Base-by-base conservation (phyloP, 2,329 filamentous ascomycete species). In the Rhynchosporium secalis region DNA sequence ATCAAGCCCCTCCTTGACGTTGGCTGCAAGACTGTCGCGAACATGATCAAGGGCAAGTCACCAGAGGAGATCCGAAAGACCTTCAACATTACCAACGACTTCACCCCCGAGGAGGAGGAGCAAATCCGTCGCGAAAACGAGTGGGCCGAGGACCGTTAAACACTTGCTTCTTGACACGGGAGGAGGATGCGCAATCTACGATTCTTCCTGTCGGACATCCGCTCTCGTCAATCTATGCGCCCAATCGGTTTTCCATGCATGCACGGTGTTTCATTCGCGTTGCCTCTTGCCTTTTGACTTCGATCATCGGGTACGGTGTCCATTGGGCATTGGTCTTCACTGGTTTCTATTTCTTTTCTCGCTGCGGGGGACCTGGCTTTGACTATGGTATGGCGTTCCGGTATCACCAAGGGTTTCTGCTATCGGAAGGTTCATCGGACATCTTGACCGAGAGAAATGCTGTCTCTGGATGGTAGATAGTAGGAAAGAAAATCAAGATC, bases 11-110 rank as follows among this genome's bases (percentile, higher is more conserved):
- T 99, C 1, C 88, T 99, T 33, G 95, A 99, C 69, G 94, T 98
- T 64, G 95, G 95, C 66, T 99, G 95, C 86, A 99, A 99, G 86
- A 99, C 95, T 0, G 95, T 99, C 15, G 95, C 95, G 66, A 99
- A 99, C 80, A 99, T 99, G 95, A 99, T 99, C 83, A 99, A 99
- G 90, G 95, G 95, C 80, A 99, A 99, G 84, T 96, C 92, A 0
- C 95, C 95, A 3, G 95, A 99, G 77, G 95, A 99, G 81, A 99
- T 99, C 73, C 91, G 95, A 57, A 99, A 98, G 84, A 99, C 95
- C 0, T 99, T 99, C 83, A 99, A 99, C 81, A 99, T 99, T 74
- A 95, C 96, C 73, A 99, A 99, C 73, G 95, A 99, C 77, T 99
- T 99, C 80, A 98, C 95, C 0, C 92, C 94, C 2, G 95, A 99